Conservation (phyloP, 805 yeast genomes). For the Ogataea methanolica region DNA sequence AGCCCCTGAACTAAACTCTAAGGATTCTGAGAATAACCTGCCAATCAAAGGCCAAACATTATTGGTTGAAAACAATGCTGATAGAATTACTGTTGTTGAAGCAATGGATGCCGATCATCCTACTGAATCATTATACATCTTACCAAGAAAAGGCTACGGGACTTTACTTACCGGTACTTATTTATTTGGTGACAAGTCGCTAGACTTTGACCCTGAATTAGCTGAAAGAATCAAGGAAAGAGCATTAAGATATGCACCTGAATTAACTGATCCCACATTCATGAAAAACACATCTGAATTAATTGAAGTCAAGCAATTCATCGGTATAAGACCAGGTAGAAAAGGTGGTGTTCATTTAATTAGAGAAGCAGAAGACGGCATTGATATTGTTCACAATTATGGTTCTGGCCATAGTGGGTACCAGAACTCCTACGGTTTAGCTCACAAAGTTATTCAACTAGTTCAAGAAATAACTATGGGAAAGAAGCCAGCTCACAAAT, state of each 20-base stretch:
- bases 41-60: constrained; percentile 60
- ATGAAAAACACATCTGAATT: constrained; percentile 35
- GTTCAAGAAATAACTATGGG: constrained; percentile 16
- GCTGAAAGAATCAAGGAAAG: constrained; percentile 40
- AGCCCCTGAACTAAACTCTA: constrained; percentile 42
- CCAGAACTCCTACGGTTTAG: constrained; percentile 38
- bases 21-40: constrained; percentile 35
- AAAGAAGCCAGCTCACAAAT: constrained; percentile 1
- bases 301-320: constrained; percentile 51
- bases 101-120: constrained; percentile 28
- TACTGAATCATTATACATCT: constrained; percentile 48
- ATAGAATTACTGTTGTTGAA: constrained; percentile 31
- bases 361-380: constrained; percentile 21
- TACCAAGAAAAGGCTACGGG: constrained; percentile 69
- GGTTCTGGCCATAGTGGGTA: constrained; percentile 79
- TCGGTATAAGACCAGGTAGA: constrained; percentile 70
- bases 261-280: constrained; percentile 30
- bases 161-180: constrained; percentile 53
- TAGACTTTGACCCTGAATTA: constrained; percentile 40
- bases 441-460: constrained; percentile 18
- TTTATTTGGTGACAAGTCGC: constrained; percentile 18
- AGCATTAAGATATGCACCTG: constrained; percentile 47
- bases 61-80: constrained; percentile 42
- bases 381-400: constrained; percentile 51
- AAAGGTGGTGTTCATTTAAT: constrained; percentile 50